phyloP scores from a whole-genome alignment of 495 filamentous ascomycete species.

The Penicillium taxi region DNA sequence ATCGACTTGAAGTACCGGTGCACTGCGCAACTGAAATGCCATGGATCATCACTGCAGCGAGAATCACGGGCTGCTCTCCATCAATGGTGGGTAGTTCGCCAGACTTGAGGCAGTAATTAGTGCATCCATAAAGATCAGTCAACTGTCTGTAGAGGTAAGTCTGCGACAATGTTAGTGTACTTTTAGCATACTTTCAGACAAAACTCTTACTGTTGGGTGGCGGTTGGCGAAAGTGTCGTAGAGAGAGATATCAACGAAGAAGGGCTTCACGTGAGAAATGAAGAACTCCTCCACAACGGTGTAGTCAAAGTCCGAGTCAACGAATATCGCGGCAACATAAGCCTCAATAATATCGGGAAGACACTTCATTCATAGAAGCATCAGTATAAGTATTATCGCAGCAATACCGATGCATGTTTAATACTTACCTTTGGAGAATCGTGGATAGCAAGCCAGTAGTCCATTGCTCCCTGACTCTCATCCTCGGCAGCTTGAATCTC shows the following conservation, averaged over 20 bases:
- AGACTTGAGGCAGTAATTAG: conserved; percentile 47
- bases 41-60: conserved; percentile 76
- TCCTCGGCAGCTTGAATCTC: conserved; percentile 52
- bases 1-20: conserved; percentile 51
- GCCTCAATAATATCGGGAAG: conserved; percentile 86
- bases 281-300: conserved; percentile 69
- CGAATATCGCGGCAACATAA: conserved; percentile 83
- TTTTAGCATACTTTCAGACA: too few relatives aligned
- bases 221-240: conserved; percentile 87
- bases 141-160: conserved; percentile 49
- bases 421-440: conserved; percentile 62
- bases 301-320: conserved; percentile 82
- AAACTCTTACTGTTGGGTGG: conserved; percentile 58
- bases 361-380: conserved; percentile 36
- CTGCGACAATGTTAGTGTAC: conserved; percentile 24
- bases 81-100: conserved; percentile 39
- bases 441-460: conserved; percentile 69
- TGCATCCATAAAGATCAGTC: conserved; percentile 44
- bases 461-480: conserved; percentile 47
- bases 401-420: too few relatives aligned
- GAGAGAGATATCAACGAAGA: conserved; percentile 79
- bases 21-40: conserved; percentile 55
- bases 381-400: too few relatives aligned
- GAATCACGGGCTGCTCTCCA: conserved; percentile 40
- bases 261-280: conserved; percentile 58